These are phyloP conservation scores for Aspergillus sparsus DNA, from an alignment of 495 filamentous ascomycete genomes.

Conservation along the genomic window DNA sequence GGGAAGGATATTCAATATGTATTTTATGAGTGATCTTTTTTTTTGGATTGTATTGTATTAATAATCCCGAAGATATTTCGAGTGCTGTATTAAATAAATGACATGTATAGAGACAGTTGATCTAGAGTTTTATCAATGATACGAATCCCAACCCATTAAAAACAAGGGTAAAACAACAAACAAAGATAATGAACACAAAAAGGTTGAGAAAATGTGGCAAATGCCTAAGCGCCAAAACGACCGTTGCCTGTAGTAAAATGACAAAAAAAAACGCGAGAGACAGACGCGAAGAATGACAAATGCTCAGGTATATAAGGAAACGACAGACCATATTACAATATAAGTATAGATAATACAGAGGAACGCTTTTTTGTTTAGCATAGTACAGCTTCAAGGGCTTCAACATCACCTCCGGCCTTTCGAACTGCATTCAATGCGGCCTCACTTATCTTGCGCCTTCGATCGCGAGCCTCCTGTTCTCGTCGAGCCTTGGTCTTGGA, in stretches of 20 bases:
- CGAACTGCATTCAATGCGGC: conserved; percentile 70
- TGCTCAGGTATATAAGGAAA: conserved; percentile 7
- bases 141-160: conserved; percentile 15
- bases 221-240: conserved; percentile 30
- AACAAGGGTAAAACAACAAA: conserved; percentile 27
- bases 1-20: too few species aligned
- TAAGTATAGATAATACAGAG: conserved; percentile 10
- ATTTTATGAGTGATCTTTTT: too few species aligned
- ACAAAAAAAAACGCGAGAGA: conserved; percentile 19
- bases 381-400: conserved; percentile 51
- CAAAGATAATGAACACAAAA: neutral
- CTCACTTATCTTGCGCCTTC: conserved; percentile 71
- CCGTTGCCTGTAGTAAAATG: conserved; percentile 22
- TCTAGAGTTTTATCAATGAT: too few species aligned
- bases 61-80: too few species aligned
- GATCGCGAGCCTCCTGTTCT: conserved; percentile 83
- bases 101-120: too few species aligned
- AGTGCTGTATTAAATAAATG: too few species aligned
- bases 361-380: conserved; percentile 29
- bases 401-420: conserved; percentile 77
- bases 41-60: too few species aligned
- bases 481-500: conserved; percentile 90
- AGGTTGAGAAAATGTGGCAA: neutral
- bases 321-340: conserved; percentile 14
- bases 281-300: conserved; percentile 9